Evolutionary conservation across 2,329 filamentous ascomycete species (phyloP).

Genomic region (Knoxdaviesia capensis): DNA sequence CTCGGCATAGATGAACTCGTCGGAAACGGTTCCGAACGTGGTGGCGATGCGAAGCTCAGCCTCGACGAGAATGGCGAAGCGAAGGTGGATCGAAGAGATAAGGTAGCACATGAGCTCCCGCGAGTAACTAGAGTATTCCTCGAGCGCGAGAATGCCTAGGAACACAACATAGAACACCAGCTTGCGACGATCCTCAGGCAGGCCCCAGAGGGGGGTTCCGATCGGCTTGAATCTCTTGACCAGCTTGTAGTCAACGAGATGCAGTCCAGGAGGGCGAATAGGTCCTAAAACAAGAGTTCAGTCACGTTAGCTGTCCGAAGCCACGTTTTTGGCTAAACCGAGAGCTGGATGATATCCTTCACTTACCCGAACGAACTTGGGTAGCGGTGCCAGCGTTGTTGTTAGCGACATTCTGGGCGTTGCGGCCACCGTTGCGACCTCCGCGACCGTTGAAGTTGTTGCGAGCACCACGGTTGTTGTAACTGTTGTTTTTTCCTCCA

Average conservation of each 20-base stretch:
- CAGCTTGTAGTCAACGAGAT: conserved; percentile 25
- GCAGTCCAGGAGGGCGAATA: conserved; percentile 17
- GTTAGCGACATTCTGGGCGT: conserved; percentile 8
- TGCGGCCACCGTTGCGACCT: conserved; percentile 4
- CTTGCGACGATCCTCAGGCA: conserved; percentile 39
- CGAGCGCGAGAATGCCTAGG: conserved; percentile 52
- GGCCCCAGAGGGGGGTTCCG: conserved; percentile 36
- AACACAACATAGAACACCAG: conserved; percentile 54
- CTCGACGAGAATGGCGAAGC: conserved; percentile 40
- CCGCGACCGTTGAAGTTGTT: conserved; percentile 5
- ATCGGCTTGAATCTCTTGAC: conserved; percentile 34
- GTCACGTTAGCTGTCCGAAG: no score
- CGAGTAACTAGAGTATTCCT: conserved; percentile 58
- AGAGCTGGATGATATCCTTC: no score
- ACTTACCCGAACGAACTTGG: no score
- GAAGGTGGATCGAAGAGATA: conserved; percentile 50
- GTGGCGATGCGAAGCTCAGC: conserved; percentile 60
- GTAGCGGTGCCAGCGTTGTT: background rate
- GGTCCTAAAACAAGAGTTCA: conserved; percentile 9
- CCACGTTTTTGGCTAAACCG: no score
- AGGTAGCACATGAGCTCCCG: conserved; percentile 51
- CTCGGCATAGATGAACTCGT: conserved; percentile 12
- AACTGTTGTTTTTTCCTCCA: background rate
- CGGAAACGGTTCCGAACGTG: conserved; percentile 55
- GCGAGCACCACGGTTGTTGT: conserved; percentile 1